phyloP scores from a whole-genome alignment of 1,284 basidiomycete genomes.

The Austroboletus novae-zelandiae region DNA sequence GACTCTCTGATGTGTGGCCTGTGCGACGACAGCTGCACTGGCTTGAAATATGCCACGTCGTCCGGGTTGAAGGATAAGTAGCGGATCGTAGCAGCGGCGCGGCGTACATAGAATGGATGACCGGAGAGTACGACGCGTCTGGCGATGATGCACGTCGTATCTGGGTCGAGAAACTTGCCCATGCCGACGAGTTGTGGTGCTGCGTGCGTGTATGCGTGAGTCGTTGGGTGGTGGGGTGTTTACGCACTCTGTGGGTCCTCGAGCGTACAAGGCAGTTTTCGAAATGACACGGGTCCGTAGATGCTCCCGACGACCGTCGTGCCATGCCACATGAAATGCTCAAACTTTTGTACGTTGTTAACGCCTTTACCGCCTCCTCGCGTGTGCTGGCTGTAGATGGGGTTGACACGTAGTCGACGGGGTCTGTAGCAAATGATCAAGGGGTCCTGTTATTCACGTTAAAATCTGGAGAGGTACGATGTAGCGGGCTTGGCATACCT shows the following conservation, averaged over 20 bases:
- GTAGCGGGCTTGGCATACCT: slow-evolving; percentile 62
- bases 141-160: slow-evolving; percentile 89
- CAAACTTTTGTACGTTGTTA: slow-evolving; percentile 98
- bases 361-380: slow-evolving; percentile 85
- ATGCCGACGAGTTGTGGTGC: slow-evolving; percentile 86
- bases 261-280: slow-evolving; percentile 77
- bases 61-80: slow-evolving; percentile 99
- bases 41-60: slow-evolving; percentile 92
- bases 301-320: slow-evolving; percentile 80
- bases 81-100: slow-evolving; percentile 94
- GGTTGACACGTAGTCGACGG: slow-evolving; percentile 79
- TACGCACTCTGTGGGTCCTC: slow-evolving; percentile 61
- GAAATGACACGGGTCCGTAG: slow-evolving; percentile 89
- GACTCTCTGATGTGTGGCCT: slow-evolving; percentile 93
- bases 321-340: slow-evolving; percentile 86
- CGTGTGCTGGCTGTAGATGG: slow-evolving; percentile 91
- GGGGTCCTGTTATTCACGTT: slow-evolving; percentile 61
- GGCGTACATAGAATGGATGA: slow-evolving; percentile 97
- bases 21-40: slow-evolving; percentile 86
- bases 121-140: slow-evolving; percentile 94
- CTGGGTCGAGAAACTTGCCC: slow-evolving; percentile 86
- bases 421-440: slow-evolving; percentile 89
- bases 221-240: no score
- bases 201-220: slow-evolving; percentile 34
- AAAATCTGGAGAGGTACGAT: neutral